Conservation (phyloP, 2,329 filamentous ascomycete genomes). For the Chaetomium olivaceum region DNA sequence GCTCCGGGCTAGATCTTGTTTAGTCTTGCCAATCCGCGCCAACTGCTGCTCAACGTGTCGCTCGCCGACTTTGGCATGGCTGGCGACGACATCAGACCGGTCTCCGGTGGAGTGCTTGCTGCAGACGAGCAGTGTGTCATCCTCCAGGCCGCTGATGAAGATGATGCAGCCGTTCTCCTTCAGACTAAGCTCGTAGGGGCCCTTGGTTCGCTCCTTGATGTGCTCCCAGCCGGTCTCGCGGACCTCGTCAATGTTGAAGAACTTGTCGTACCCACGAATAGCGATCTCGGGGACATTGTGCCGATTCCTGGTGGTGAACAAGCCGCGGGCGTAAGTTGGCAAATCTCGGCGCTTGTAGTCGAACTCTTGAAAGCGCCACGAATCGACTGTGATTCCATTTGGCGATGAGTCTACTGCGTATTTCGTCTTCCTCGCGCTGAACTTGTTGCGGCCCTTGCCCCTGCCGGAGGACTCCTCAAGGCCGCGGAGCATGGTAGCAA, state of each 20-base stretch:
- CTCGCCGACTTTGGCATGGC: constrained; percentile 85
- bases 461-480: constrained; percentile 60
- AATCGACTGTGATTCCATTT: constrained; percentile 71
- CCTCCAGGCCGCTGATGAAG: constrained; percentile 88
- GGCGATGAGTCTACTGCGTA: constrained; percentile 67
- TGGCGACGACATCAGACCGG: constrained; percentile 68
- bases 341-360: constrained; percentile 88
- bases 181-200: constrained; percentile 91
- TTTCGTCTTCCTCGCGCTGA: constrained; percentile 77
- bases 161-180: constrained; percentile 99
- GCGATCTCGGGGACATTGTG: constrained; percentile 73
- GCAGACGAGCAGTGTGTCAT: constrained; percentile 89
- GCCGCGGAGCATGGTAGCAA: constrained; percentile 63
- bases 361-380: constrained; percentile 92
- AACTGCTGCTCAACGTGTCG: constrained; percentile 80
- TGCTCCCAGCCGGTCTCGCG: constrained; percentile 78
- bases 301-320: constrained; percentile 79
- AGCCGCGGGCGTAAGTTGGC: constrained; percentile 87
- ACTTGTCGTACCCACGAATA: constrained; percentile 94
- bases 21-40: constrained; percentile 72
- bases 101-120: constrained; percentile 96
- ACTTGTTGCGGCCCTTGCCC: constrained; percentile 55
- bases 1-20: constrained; percentile 73
- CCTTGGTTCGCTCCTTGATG: constrained; percentile 72
- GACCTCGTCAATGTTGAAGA: constrained; percentile 92